Evolutionary conservation across 1,139 yeast species (phyloP), one percentile per base, ranked within the genome.

Genomic region (Suhomyces guaymorum): DNA sequence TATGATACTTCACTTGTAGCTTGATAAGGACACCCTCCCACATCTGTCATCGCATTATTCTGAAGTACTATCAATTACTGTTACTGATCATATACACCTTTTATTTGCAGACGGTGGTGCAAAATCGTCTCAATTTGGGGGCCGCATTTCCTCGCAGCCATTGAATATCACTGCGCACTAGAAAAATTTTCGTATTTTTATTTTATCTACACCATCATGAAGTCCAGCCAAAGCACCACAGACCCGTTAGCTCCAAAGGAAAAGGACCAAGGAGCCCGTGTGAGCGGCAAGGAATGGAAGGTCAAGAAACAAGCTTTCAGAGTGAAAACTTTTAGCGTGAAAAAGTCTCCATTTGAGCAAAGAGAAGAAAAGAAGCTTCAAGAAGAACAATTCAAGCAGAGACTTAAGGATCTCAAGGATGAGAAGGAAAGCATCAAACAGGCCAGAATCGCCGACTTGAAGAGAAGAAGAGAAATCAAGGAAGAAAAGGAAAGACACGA

Each of bases 401-500:
- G 75, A 42, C 47, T 86, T 49, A 74, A 79, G 50, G 75, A 67
- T 26, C 61, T 78, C 49, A 76, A 78, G 48, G 77, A 78, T 25
- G 90, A 82, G 46, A 82, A 85, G 54, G 78, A 73, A 35, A 66
- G 67, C 15, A 74, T 63, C 33, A 77, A 73, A 47, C 64, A 70
- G 34, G 64, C 63, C 22, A 73, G 73, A 47, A 59, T 81, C 24
- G 73, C 74, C 24, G 76, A 71, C 29, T 56, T 80, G 37, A 81
- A 78, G 60, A 80, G 78, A 51, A 78, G 82, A 63, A 73, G 80
- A 57, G 83, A 78, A 47, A 75, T 76, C 54, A 80, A 80, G 63
- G 89, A 71, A 41, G 92, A 84, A 54, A 77, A 75, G 61, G 90
- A 82, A 53, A 73, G 92, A 51, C 83, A 79, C 51, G 89, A 82